These are phyloP conservation scores for Peronosclerospora sorghi DNA, from an alignment of 352 stramenopile species.

Conservation along the genomic window DNA sequence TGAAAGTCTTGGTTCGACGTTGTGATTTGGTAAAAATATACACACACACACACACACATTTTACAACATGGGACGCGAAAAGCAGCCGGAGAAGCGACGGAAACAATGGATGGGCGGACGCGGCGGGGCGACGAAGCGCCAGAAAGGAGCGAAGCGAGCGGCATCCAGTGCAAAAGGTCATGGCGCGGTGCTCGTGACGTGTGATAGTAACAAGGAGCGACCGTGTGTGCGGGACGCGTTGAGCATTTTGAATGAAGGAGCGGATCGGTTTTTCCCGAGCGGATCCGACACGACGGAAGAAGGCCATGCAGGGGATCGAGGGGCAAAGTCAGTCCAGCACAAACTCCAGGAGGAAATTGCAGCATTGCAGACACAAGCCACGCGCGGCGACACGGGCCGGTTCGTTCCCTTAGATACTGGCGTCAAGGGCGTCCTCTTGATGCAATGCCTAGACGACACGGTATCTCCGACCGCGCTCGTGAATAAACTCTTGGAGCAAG, in stretches of 20 bases:
- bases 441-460: constrained; percentile 44
- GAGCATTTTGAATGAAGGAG: constrained; percentile 67
- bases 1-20: neutral
- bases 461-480: constrained; percentile 40
- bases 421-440: constrained; percentile 59
- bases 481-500: constrained; percentile 48
- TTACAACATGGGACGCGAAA: constrained; percentile 21
- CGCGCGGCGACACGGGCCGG: constrained; percentile 46
- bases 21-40: constrained; percentile 18
- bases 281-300: constrained; percentile 9
- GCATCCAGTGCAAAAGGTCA: constrained; percentile 50
- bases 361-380: constrained; percentile 41
- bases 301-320: constrained; percentile 7
- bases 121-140: constrained; percentile 37
- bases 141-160: constrained; percentile 35
- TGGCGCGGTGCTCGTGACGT: constrained; percentile 56
- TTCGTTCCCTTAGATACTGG: constrained; percentile 65
- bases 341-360: constrained; percentile 60
- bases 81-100: constrained; percentile 41
- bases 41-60: too few species aligned
- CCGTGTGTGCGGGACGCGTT: constrained; percentile 61
- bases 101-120: constrained; percentile 38
- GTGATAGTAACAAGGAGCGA: constrained; percentile 66
- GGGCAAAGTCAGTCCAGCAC: constrained; percentile 40
- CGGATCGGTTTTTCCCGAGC: constrained; percentile 43